These are phyloP conservation scores for Amaranthus palmeri DNA, from an alignment of 148 eudicot species.

Conservation along the genomic window DNA sequence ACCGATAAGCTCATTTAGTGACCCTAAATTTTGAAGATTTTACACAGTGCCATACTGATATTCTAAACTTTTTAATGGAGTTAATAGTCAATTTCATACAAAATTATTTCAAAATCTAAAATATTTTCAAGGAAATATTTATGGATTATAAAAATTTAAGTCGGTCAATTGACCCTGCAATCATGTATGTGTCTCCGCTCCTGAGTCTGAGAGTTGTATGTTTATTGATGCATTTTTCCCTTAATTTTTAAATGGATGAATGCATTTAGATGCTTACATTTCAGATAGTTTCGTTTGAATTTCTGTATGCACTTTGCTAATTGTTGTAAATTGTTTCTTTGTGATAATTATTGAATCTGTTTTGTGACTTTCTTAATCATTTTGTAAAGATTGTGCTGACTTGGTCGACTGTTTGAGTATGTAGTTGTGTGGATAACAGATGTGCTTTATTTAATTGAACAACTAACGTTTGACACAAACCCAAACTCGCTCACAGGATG, in stretches of 20 bases:
- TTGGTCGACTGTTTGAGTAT: neutral
- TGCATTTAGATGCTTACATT: neutral
- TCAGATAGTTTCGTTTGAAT: neutral
- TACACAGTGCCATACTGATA: too few species aligned
- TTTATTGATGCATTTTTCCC: neutral
- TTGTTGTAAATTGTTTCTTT: neutral
- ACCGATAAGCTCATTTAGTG: too few species aligned
- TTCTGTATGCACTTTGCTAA: neutral
- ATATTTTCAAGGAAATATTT: too few species aligned
- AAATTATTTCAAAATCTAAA: too few species aligned
- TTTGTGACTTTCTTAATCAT: neutral
- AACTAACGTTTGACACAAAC: constrained; percentile 7
- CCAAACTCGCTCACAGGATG: constrained; percentile 40
- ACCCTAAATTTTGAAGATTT: too few species aligned
- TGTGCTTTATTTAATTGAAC: neutral
- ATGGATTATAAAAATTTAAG: too few species aligned
- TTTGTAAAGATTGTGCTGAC: neutral
- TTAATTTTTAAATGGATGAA: neutral
- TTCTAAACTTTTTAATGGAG: too few species aligned
- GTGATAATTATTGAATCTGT: neutral
- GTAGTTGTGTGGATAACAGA: neutral
- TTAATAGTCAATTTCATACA: too few species aligned
- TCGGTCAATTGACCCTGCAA: too few species aligned
- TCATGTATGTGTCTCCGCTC: too few species aligned
- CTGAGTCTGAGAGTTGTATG: too few species aligned